Percentiles rank a stretch among this genome's conserved stretches.
These are phyloP conservation scores for Sechiopsis laciniata DNA, from an alignment of 306 rosid genomes.

Conservation along the genomic window DNA sequence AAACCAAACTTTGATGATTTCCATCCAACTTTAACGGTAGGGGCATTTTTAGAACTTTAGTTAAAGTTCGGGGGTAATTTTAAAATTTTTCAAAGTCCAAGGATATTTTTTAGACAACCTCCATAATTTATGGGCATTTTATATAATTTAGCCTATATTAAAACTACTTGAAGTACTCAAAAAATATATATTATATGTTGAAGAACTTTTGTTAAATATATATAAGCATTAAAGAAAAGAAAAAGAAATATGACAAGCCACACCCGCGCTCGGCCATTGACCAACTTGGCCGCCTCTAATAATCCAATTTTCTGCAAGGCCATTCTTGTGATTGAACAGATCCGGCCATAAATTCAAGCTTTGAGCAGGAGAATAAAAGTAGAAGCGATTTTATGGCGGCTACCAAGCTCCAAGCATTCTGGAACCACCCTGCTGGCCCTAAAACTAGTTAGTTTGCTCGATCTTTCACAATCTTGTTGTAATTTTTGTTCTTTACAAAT, in stretches of 20 bases:
- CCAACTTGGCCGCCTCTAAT: not conserved
- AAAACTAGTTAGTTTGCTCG: constrained; percentile 72
- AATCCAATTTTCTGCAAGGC: not conserved
- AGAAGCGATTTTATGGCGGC: constrained; percentile 47
- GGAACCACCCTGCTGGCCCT: constrained; percentile 98
- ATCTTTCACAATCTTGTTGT: not conserved
- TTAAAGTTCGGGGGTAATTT: too few species aligned
- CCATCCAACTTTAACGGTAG: too few species aligned
- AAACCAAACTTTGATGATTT: too few species aligned
- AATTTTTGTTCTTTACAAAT: not conserved
- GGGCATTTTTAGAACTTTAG: too few species aligned
- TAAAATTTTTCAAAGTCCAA: too few species aligned
- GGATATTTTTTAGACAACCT: too few species aligned
- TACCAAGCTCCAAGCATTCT: constrained; percentile 81
- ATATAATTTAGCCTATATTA: too few species aligned
- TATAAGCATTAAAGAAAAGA: not conserved
- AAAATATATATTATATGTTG: too few species aligned
- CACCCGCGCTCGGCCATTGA: not conserved
- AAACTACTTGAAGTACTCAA: too few species aligned
- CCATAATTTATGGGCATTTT: too few species aligned
- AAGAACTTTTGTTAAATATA: too few species aligned
- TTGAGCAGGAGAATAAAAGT: not conserved
- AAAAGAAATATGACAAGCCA: not conserved
- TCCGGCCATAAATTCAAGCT: constrained; percentile 1
- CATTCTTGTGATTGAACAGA: not conserved